Conservation (phyloP, 148 eudicot genomes). For the Tetragonia tetragonoides region DNA sequence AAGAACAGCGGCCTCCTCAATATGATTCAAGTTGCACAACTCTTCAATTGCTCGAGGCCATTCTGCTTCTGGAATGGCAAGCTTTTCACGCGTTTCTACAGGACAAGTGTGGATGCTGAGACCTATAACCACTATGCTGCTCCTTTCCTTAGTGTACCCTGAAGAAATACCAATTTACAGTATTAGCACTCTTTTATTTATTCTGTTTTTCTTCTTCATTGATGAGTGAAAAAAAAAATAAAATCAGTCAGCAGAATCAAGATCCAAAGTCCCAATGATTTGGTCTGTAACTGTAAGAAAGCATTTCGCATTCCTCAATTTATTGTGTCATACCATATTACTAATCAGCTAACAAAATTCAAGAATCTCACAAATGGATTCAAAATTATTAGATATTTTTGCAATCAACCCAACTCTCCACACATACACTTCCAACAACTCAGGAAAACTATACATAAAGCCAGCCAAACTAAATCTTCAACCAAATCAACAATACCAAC, state of each 20-base stretch:
- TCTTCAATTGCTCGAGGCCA: slow-evolving; percentile 95
- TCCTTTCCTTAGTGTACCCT: slow-evolving; percentile 95
- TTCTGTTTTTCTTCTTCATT: not conserved
- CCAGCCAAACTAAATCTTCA: not conserved
- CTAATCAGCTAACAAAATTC: no score
- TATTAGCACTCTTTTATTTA: not conserved
- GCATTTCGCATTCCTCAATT: not conserved
- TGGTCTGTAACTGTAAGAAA: not conserved
- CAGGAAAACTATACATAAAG: not conserved
- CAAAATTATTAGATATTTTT: not conserved
- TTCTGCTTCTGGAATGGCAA: slow-evolving; percentile 98
- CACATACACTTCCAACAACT: not conserved
- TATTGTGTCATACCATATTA: not conserved
- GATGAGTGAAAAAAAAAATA: not conserved
- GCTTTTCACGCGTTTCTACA: slow-evolving; percentile 93
- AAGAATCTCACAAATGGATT: no score
- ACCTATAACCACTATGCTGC: slow-evolving; percentile 91
- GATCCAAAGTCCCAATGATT: not conserved
- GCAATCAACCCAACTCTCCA: not conserved
- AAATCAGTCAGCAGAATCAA: not conserved
- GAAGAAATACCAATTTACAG: not conserved
- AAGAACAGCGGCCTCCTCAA: slow-evolving; percentile 96
- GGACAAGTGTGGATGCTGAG: slow-evolving; percentile 85
- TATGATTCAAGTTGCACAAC: slow-evolving; percentile 81
- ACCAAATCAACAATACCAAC: not conserved